phyloP scores from a whole-genome alignment of 1,139 yeast species.

The Protomyces arabidopsidicola region DNA sequence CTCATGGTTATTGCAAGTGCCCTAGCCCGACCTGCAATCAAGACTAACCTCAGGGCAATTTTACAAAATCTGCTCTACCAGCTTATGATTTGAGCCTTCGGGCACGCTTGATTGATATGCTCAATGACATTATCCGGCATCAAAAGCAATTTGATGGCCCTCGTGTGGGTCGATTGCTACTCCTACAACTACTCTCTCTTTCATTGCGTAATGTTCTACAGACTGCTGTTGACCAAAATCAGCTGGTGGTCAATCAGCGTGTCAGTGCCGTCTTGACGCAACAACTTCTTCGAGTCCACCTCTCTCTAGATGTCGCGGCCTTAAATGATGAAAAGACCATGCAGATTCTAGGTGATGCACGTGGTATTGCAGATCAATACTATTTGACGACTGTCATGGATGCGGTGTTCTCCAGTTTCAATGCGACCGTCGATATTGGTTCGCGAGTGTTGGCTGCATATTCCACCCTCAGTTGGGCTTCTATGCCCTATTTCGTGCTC shows the following conservation, averaged over 20 bases:
- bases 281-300: conserved; percentile 2
- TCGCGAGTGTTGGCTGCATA: conserved; percentile 9
- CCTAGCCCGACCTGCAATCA: neutral
- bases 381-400: conserved; percentile 1
- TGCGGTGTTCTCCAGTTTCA: neutral
- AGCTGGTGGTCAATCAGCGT: neutral
- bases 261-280: conserved; percentile 7
- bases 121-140: neutral
- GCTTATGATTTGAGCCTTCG: conserved; percentile 18
- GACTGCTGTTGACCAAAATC: neutral
- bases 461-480: conserved; percentile 3
- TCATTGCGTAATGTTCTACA: conserved; percentile 1
- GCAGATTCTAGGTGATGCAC: conserved; percentile 6
- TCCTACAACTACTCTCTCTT: conserved; percentile 4
- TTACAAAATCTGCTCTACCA: conserved; percentile 9
- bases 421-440: conserved; percentile 2
- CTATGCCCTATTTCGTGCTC: conserved; percentile 10
- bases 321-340: neutral
- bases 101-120: conserved; percentile 12
- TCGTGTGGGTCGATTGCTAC: neutral
- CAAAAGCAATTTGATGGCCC: neutral
- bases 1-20: conserved; percentile 7
- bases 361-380: neutral
- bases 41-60: neutral
- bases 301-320: conserved; percentile 8